Evolutionary conservation across 1,284 basidiomycete genomes (phyloP), one percentile per base, ranked within the genome.

Genomic region (Melampsora americana): DNA sequence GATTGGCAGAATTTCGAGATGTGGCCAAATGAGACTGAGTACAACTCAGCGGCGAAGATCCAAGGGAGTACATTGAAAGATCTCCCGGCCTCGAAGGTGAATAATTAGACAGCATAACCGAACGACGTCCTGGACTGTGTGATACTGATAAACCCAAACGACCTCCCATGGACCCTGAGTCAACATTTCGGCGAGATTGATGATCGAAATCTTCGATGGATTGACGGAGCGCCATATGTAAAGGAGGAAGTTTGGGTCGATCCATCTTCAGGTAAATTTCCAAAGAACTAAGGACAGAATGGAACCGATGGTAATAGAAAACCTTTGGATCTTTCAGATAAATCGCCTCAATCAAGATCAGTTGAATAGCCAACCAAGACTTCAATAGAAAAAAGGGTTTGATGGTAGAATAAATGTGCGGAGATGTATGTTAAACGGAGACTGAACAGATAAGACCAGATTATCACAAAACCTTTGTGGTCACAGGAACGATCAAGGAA

Each of bases 21-120:
- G 50, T 5, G 5, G 50, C 16, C 23, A 18, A 5, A 12, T 53
- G 50, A 53, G 50, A 3, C 3, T 53, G 23, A 20, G 16, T 53
- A 23, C 18, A 53, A 23, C 16, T 53, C 23, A 23, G 14, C 50
- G 50, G 50, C 16, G 50, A 53, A 18, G 50, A 53, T 3, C 50
- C 50, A n/a, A 73, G 64, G 30, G 71, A 73, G 50, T 73, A 73
- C 23, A 73, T 56, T 9, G 71, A 73, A 30, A 73, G 71, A 44
- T 73, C 71, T 12, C 64, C 53, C 4, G 62, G 71, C 26, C n/a
- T 61, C 18, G 23, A 16, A 20, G 23, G 60, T 4, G 50, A 53
- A 23, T 20, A 53, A 16, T 16, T 18, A 16, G 50, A 20, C 50
- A 23, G 23, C 16, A 23, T 23, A 4, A 12, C 16, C 16, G 50